Percentiles rank a stretch among this genome's conserved stretches.
These are phyloP conservation scores for Solanum bulbocastanum DNA, from an alignment of 257 asterid genomes.

Conservation along the genomic window DNA sequence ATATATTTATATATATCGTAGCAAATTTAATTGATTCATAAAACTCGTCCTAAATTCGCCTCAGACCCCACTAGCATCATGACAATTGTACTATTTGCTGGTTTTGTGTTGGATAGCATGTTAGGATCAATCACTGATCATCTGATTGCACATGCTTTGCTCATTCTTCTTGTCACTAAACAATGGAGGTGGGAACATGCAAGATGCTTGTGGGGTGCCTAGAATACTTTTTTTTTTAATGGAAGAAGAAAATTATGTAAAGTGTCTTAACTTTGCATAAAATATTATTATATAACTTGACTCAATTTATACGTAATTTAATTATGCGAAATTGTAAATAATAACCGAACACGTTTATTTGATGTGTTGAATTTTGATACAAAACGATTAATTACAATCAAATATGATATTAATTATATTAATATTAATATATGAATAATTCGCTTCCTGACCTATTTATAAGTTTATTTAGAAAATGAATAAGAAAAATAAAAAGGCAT, in stretches of 20 bases:
- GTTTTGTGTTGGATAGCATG: not conserved
- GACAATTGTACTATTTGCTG: not conserved
- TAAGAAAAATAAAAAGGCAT: not conserved
- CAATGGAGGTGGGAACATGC: not conserved
- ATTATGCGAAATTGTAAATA: not conserved
- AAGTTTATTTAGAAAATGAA: not conserved
- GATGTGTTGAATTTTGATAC: not conserved
- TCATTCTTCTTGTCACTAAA: not conserved
- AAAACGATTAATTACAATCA: not conserved
- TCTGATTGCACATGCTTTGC: constrained; percentile 1
- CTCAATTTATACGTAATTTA: not conserved
- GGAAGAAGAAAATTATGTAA: not conserved
- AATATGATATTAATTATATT: no score
- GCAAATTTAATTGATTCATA: not conserved
- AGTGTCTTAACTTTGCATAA: not conserved
- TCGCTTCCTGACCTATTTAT: not conserved
- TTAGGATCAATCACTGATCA: not conserved
- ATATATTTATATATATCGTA: no score
- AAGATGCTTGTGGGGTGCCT: not conserved
- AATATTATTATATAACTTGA: not conserved
- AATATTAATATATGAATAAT: no score
- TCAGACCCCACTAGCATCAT: not conserved
- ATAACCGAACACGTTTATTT: not conserved
- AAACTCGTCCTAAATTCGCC: not conserved
- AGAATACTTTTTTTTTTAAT: not conserved